Base-by-base conservation (phyloP, 352 stramenopile genomes). In the Globisporangium paroecandrum region DNA sequence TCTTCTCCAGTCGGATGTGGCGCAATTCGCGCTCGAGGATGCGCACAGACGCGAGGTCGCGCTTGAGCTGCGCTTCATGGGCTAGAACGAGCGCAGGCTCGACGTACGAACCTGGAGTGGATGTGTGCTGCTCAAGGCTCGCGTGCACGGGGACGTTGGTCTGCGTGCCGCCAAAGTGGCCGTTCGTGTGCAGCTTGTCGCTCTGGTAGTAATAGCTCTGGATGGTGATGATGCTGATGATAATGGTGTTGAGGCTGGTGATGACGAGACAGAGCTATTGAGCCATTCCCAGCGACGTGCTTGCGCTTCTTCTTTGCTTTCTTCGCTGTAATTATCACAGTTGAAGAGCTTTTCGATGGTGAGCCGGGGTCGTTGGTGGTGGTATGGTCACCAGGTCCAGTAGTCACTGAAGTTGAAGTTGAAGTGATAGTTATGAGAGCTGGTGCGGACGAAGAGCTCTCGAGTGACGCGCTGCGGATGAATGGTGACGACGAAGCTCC, bases 21-120 rank as follows among this genome's bases (percentile, higher is more conserved):
- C 83, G 79, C 22, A 91, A 62, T 22, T 89, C 79, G 27, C 81
- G 78, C 57, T 87, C 81, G 0, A 91, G 32, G 20, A 85, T 57
- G 18, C 83, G 76, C 1, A 72, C 72, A 47, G 69, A 67, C 25
- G 64, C 74, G 12, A 87, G 69, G 57, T 91, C 81, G 9, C 72
- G 79, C 43, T 82, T 81, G 27, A 87, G 70, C 46, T 82, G 71
- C 12, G 77, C 72, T 27, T 79, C 69, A 55, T 82, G 77, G 3
- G 75, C 70, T 20, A 78, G 70, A 0, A 79, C 61, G 7, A 89
- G 69, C 1, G 78, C 79, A 1, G 77, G 77, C 53, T 85, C 76
- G 29, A 74, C 75, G 46, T 69, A 77, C 10, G 76, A 78, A 18
- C 68, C n/a, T 0, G 55, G 34, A 0, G 70, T 69, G n/a, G 58